These are phyloP conservation scores for Penicillium sp. DNA, from an alignment of 2,329 filamentous ascomycete genomes.

Conservation along the genomic window DNA sequence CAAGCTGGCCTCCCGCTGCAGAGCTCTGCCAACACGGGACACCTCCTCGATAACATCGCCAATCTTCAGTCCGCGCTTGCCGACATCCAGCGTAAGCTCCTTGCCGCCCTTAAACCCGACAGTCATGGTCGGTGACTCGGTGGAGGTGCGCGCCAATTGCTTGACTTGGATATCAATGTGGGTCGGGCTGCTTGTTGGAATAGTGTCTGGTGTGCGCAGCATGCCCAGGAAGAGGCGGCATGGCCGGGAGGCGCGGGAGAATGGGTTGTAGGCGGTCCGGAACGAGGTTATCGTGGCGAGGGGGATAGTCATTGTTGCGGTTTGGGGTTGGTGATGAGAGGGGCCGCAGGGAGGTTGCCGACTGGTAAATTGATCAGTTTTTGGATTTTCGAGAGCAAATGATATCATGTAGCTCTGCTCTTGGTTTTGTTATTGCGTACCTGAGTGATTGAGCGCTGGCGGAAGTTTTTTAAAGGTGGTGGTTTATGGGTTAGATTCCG, in stretches of 20 bases:
- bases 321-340: background rate
- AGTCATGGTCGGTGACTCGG: conserved; percentile 64
- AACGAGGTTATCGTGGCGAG: conserved; percentile 64
- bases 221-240: conserved; percentile 84
- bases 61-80: conserved; percentile 74
- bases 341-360: background rate
- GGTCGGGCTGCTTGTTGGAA: conserved; percentile 70
- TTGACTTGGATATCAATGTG: conserved; percentile 75
- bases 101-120: conserved; percentile 97
- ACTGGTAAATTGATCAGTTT: background rate
- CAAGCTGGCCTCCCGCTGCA: conserved; percentile 82
- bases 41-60: conserved; percentile 85
- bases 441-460: background rate
- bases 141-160: conserved; percentile 67
- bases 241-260: conserved; percentile 73
- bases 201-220: conserved; percentile 76
- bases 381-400: background rate
- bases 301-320: conserved; percentile 36
- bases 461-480: conserved; percentile 15
- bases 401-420: background rate
- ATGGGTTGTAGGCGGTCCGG: conserved; percentile 86
- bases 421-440: conserved; percentile 5
- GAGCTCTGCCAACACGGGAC: conserved; percentile 77
- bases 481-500: background rate
- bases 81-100: conserved; percentile 77